phyloP scores from a whole-genome alignment of 1,139 yeast genomes.

The Hanseniaspora gamundiae region DNA sequence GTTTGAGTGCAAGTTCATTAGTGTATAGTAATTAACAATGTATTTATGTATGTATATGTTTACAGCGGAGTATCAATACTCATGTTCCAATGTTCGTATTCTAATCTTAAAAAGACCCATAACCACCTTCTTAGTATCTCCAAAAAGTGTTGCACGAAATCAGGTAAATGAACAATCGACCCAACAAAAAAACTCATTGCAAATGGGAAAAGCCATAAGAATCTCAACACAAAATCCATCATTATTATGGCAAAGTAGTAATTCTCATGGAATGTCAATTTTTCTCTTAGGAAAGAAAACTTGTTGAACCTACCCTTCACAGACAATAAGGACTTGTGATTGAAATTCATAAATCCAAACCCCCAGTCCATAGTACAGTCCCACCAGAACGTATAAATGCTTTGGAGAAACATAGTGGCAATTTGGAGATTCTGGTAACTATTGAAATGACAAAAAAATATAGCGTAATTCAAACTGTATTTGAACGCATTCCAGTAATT shows the following conservation, averaged over 20 bases:
- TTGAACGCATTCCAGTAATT: constrained; percentile 55
- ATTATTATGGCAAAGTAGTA: constrained; percentile 44
- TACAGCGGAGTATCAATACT: not conserved
- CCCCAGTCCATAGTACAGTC: constrained; percentile 87
- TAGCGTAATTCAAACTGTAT: constrained; percentile 62
- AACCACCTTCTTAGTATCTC: constrained; percentile 77
- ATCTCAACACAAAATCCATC: constrained; percentile 54
- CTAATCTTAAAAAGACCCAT: constrained; percentile 80
- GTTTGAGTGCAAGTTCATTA: too few species aligned
- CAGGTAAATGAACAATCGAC: constrained; percentile 43
- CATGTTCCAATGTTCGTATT: constrained; percentile 41
- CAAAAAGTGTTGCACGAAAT: constrained; percentile 50
- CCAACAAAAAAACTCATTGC: constrained; percentile 7
- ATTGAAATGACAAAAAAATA: constrained; percentile 30
- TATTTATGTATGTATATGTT: not conserved
- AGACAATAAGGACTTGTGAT: constrained; percentile 11
- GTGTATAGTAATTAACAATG: too few species aligned
- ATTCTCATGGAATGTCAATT: constrained; percentile 23
- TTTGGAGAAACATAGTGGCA: constrained; percentile 35
- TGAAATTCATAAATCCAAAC: constrained; percentile 38
- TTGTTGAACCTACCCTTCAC: not conserved
- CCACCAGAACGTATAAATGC: constrained; percentile 76
- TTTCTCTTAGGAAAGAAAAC: constrained; percentile 7
- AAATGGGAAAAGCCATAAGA: constrained; percentile 44
- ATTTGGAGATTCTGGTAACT: constrained; percentile 12